These are phyloP conservation scores for Niveomyces coronatus DNA, from an alignment of 2,329 filamentous ascomycete genomes.

Conservation along the genomic window DNA sequence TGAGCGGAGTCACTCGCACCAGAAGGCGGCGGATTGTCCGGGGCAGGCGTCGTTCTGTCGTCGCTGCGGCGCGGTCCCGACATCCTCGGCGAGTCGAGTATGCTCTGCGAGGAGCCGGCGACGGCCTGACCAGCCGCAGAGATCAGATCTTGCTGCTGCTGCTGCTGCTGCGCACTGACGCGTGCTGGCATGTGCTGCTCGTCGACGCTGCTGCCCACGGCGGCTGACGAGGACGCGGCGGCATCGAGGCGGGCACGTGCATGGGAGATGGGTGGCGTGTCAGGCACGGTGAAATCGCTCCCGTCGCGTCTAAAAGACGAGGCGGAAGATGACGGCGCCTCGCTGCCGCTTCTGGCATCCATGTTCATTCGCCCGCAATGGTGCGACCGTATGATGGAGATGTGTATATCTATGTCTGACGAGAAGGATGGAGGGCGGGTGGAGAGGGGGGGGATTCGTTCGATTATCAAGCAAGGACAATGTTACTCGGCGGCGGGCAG, in stretches of 20 bases:
- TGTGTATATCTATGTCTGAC: no score
- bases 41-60: slow-evolving; percentile 3
- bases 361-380: no score
- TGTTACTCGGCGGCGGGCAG: no score
- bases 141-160: no score
- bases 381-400: no score
- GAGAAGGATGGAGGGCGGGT: no score
- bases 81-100: slow-evolving; percentile 10
- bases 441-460: no score
- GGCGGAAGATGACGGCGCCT: slow-evolving; percentile 7
- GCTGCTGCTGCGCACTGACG: no score
- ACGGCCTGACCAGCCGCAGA: background rate
- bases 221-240: background rate
- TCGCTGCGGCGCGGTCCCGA: slow-evolving; percentile 2
- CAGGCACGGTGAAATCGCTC: slow-evolving; percentile 8
- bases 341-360: slow-evolving; percentile 5
- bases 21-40: no score
- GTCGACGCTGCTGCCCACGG: background rate
- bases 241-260: slow-evolving; percentile 3
- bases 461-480: no score
- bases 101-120: slow-evolving; percentile 4
- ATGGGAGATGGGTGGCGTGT: slow-evolving; percentile 8
- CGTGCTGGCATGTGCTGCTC: no score
- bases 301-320: slow-evolving; percentile 11
- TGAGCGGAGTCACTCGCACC: no score